A percentile compares a stretch with the other conserved stretches of the same genome.
Conservation (phyloP, 768 basidiomycete species). For the Lepiota venenata region DNA sequence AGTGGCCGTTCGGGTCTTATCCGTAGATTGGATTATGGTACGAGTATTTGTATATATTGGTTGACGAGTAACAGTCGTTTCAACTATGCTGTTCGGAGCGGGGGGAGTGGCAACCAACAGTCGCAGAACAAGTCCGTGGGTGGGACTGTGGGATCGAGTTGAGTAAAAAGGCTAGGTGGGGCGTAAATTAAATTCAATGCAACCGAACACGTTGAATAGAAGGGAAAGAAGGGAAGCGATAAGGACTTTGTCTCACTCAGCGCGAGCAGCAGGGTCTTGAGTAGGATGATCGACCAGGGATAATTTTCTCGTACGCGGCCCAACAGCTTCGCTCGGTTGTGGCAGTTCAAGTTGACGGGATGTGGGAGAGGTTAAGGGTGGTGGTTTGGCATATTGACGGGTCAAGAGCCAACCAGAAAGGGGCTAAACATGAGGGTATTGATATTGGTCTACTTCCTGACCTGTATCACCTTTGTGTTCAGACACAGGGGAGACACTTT, state of each 20-base stretch:
- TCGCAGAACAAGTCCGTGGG: constrained; percentile 31
- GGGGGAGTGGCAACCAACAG: constrained; percentile 65
- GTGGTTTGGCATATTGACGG: too few species aligned
- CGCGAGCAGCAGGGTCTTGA: constrained; percentile 46
- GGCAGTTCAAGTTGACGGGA: too few species aligned
- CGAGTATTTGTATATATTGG: not conserved
- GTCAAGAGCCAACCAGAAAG: too few species aligned
- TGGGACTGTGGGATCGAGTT: constrained; percentile 58
- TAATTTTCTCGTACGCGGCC: constrained; percentile 69
- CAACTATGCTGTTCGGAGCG: not conserved
- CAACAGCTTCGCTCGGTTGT: constrained; percentile 45
- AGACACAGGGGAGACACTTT: too few species aligned
- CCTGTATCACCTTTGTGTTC: too few species aligned
- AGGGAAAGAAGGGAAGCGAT: not conserved
- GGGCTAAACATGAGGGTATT: too few species aligned
- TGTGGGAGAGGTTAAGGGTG: too few species aligned
- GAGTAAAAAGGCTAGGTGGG: constrained; percentile 26
- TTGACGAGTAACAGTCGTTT: not conserved
- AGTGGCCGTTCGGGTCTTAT: constrained; percentile 23
- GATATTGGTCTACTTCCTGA: too few species aligned
- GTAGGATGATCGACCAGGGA: constrained; percentile 59
- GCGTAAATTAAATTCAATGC: not conserved
- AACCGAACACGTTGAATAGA: not conserved
- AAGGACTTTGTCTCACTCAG: constrained; percentile 55
- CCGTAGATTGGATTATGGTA: constrained; percentile 15